Evolutionary conservation across 2,329 filamentous ascomycete genomes (phyloP).

Genomic region (Trichoderma arundinaceum): DNA sequence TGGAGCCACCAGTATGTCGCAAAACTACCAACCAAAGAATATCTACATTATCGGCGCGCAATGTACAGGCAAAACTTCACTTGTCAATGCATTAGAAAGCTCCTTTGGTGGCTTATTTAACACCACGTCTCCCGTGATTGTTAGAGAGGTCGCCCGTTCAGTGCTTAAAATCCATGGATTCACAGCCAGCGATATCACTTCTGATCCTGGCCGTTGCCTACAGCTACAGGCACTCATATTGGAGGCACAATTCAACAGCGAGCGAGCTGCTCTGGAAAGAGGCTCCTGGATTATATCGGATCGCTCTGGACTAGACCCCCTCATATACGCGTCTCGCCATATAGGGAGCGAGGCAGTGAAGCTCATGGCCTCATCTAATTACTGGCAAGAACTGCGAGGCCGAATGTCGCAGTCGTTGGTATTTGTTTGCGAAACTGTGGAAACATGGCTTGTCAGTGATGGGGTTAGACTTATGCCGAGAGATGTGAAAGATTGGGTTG

Average conservation of each 20-base stretch:
- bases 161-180: conserved; percentile 44
- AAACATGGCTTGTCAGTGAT: conserved; percentile 25
- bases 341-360: conserved; percentile 39
- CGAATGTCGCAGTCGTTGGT: conserved; percentile 45
- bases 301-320: conserved; percentile 50
- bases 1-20: neutral
- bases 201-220: conserved; percentile 39
- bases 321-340: conserved; percentile 48
- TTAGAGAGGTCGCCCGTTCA: conserved; percentile 48
- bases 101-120: conserved; percentile 34
- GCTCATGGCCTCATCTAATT: conserved; percentile 36
- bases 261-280: conserved; percentile 35
- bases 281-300: conserved; percentile 49
- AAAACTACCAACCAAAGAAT: conserved; percentile 12
- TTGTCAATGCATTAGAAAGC: conserved; percentile 44
- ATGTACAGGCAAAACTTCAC: conserved; percentile 53
- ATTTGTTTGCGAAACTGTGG: conserved; percentile 45
- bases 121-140: conserved; percentile 36
- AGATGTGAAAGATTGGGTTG: conserved; percentile 23
- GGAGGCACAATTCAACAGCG: conserved; percentile 43
- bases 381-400: conserved; percentile 42
- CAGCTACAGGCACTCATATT: conserved; percentile 49
- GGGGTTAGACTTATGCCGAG: conserved; percentile 29
- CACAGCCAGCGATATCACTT: conserved; percentile 44
- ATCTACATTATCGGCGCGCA: conserved; percentile 54